A percentile compares a stretch with the other conserved stretches of the same genome.
These are phyloP conservation scores for Rhazya stricta DNA, from an alignment of 257 asterid genomes.

Conservation along the genomic window DNA sequence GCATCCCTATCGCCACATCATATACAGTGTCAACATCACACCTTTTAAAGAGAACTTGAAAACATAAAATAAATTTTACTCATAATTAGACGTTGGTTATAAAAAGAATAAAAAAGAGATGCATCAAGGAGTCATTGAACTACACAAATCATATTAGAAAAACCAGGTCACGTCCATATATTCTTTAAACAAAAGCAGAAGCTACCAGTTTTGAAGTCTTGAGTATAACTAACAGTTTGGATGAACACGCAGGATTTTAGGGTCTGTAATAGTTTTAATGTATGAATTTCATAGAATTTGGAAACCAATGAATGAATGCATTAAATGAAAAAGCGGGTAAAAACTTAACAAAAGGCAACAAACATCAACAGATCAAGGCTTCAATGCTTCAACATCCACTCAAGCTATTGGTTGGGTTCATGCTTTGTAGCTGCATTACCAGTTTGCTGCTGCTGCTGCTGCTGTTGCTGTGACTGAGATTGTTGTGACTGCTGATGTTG, in stretches of 20 bases:
- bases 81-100: no score
- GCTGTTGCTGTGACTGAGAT: constrained; percentile 24
- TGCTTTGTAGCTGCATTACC: constrained; percentile 32
- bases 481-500: constrained; percentile 22
- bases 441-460: constrained; percentile 27
- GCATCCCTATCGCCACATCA: no score
- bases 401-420: constrained; percentile 28
- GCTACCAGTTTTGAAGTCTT: constrained; percentile 1
- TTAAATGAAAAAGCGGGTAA: constrained; percentile 12
- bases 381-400: background rate
- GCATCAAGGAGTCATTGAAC: background rate
- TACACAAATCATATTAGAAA: constrained; percentile 4
- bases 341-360: background rate
- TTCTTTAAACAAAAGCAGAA: constrained; percentile 1
- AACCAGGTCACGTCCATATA: background rate
- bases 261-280: background rate
- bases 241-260: constrained; percentile 7
- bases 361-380: background rate
- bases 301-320: constrained; percentile 43
- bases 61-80: background rate
- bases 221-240: constrained; percentile 1
- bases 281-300: constrained; percentile 14
- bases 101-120: background rate
- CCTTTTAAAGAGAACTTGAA: background rate
- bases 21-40: no score